phyloP scores from a whole-genome alignment of 768 basidiomycete genomes.

The Mrakia hoshinonis region DNA sequence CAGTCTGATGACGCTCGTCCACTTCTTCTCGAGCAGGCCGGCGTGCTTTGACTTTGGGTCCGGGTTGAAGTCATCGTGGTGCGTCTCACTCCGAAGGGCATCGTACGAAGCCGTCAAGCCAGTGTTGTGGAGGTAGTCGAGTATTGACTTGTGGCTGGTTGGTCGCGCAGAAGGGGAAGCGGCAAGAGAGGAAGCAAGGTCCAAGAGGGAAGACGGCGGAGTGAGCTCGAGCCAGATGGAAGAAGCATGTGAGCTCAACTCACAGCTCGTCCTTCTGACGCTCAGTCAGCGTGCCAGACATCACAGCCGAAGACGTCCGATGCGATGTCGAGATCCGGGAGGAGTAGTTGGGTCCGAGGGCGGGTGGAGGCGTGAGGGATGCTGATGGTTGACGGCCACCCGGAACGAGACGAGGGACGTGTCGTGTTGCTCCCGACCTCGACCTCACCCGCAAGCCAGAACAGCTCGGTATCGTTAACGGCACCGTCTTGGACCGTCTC shows the following conservation, averaged over 20 bases:
- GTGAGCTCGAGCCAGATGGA: background rate
- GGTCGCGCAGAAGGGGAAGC: background rate
- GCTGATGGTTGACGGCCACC: too few species aligned
- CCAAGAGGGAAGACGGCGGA: background rate
- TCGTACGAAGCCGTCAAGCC: conserved; percentile 37
- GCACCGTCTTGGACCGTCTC: background rate
- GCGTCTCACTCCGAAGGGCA: conserved; percentile 38
- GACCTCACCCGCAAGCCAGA: too few species aligned
- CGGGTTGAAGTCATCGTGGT: conserved; percentile 36
- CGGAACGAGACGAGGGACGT: too few species aligned
- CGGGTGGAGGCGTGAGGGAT: too few species aligned
- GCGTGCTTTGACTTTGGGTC: conserved; percentile 80
- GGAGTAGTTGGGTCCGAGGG: too few species aligned
- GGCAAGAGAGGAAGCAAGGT: background rate
- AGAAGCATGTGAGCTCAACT: conserved; percentile 7
- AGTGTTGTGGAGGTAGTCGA: conserved; percentile 41
- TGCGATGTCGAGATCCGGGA: too few species aligned
- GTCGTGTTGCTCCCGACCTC: too few species aligned
- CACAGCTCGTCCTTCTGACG: conserved; percentile 30
- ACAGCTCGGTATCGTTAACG: background rate
- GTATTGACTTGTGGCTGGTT: conserved; percentile 40
- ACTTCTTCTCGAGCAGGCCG: conserved; percentile 91
- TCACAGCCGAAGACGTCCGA: background rate
- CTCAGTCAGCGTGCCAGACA: conserved; percentile 24
- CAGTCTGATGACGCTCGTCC: conserved; percentile 89